Evolutionary conservation across 108 stramenopile genomes (phyloP), one percentile per base, ranked within the genome.

Genomic region (Stephanodiscus minutulus): DNA sequence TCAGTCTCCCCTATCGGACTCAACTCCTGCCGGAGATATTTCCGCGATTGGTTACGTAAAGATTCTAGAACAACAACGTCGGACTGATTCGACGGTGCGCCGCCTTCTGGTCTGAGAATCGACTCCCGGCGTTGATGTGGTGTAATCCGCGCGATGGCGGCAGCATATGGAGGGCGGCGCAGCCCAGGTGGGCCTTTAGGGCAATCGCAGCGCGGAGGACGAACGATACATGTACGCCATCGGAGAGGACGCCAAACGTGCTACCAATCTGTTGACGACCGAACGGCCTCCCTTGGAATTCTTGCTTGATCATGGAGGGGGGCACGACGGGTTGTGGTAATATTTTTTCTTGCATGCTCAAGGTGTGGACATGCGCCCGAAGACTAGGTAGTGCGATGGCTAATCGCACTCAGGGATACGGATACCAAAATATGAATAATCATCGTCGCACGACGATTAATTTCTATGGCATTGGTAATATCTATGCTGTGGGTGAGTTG

Each of bases 101-200:
- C 1, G 78, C 84, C 21, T 98, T 97, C 73, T 88, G 98, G 18
- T 83, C 83, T 21, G 97, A 91, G 71, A 87, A 91, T 48, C 91
- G 98, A 13, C 53, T 97, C 49, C 96, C 96, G 0, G 85, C 86
- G n/a, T 68, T 98, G 72, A 89, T 91, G 28, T 98, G 96, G 96
- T 88, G 88, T 10, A 76, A 72, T 64, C 74, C 82, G 36, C 27
- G 35, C 3, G 83, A 87, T 52, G 90, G 91, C 15, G 93, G 92
- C 4, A 86, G 88, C 50, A 87, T 99, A 39, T 98, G 97, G 97
- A 72, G 99, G 58, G 87, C 84, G 41, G 83, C 96, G 31, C 99
- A 99, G 69, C 99, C 99, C 1, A 96, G 70, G 96, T 97, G 18
- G 99, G 99, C 3, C 67, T 96, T 21, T 91, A 91, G 64, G 95